These are phyloP conservation scores for Hawksworthiomyces lignivorus DNA, from an alignment of 2,329 filamentous ascomycete species.

Conservation along the genomic window DNA sequence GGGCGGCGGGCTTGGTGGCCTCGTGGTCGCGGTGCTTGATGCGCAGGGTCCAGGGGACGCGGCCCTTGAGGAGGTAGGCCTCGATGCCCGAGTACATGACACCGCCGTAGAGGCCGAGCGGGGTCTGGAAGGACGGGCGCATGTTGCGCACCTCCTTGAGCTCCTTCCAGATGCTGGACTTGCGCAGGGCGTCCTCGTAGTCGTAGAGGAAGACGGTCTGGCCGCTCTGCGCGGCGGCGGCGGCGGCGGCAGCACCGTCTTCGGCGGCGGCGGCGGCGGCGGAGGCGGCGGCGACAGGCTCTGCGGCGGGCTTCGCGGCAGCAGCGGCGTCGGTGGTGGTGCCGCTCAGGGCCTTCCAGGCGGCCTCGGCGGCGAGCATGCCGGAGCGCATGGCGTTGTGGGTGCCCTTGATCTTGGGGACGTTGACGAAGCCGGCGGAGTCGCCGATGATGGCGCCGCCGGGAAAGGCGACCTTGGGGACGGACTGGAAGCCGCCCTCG, in stretches of 20 bases:
- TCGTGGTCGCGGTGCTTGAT: slow-evolving; percentile 72
- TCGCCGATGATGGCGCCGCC: slow-evolving; percentile 94
- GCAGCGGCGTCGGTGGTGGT: neutral
- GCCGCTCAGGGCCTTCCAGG: slow-evolving; percentile 69
- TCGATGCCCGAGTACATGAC: slow-evolving; percentile 90
- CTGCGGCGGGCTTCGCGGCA: neutral
- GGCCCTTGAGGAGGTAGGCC: slow-evolving; percentile 78
- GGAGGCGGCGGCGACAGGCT: neutral
- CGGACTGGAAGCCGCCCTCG: slow-evolving; percentile 95
- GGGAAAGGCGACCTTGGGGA: slow-evolving; percentile 93
- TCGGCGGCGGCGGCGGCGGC: neutral
- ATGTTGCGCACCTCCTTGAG: slow-evolving; percentile 95
- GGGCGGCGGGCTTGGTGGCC: slow-evolving; percentile 70
- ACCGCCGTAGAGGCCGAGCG: slow-evolving; percentile 82
- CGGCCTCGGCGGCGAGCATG: slow-evolving; percentile 90
- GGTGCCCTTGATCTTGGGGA: slow-evolving; percentile 97
- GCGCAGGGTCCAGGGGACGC: slow-evolving; percentile 83
- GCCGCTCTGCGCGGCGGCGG: neutral
- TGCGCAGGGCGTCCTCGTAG: slow-evolving; percentile 83
- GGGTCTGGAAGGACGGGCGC: slow-evolving; percentile 85
- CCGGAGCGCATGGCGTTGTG: slow-evolving; percentile 97
- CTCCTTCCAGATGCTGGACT: slow-evolving; percentile 87
- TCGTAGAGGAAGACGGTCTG: slow-evolving; percentile 80
- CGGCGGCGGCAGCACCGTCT: neutral
- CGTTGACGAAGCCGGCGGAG: slow-evolving; percentile 92